These are phyloP conservation scores for Eucalyptus brandiana DNA, from an alignment of 345 rosid species.

Conservation along the genomic window DNA sequence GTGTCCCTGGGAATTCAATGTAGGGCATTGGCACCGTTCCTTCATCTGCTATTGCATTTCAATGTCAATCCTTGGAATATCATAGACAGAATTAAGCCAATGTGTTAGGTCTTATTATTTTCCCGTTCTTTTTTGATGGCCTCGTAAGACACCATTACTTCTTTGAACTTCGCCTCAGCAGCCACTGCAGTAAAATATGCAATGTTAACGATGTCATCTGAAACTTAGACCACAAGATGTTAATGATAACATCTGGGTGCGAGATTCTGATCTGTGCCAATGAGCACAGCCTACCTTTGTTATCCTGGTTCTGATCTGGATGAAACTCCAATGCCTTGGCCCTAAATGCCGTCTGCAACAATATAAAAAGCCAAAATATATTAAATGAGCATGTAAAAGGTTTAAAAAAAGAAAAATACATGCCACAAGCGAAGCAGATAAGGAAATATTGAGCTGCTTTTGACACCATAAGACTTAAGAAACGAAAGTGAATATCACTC, in stretches of 20 bases:
- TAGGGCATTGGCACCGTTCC: neutral
- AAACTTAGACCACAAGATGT: neutral
- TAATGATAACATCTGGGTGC: neutral
- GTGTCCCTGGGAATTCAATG: neutral
- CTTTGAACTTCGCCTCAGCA: slow-evolving; percentile 93
- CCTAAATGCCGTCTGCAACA: slow-evolving; percentile 84
- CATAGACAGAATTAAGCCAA: neutral
- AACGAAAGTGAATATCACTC: neutral
- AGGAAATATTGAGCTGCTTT: neutral
- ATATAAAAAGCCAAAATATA: neutral
- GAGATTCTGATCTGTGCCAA: neutral
- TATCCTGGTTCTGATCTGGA: slow-evolving; percentile 91
- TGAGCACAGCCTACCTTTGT: slow-evolving; percentile 46
- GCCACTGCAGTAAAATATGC: slow-evolving; percentile 32
- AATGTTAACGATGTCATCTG: neutral
- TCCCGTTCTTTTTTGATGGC: slow-evolving; percentile 74
- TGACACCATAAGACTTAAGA: neutral
- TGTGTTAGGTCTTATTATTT: neutral
- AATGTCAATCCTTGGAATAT: neutral
- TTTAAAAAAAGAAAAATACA: neutral
- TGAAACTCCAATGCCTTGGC: slow-evolving; percentile 82
- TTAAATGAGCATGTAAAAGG: neutral
- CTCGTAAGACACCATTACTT: slow-evolving; percentile 81
- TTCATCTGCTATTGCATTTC: neutral
- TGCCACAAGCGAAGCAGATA: neutral